Base-by-base conservation (phyloP, 2,329 filamentous ascomycete species). In the Fusarium chlamydosporum region DNA sequence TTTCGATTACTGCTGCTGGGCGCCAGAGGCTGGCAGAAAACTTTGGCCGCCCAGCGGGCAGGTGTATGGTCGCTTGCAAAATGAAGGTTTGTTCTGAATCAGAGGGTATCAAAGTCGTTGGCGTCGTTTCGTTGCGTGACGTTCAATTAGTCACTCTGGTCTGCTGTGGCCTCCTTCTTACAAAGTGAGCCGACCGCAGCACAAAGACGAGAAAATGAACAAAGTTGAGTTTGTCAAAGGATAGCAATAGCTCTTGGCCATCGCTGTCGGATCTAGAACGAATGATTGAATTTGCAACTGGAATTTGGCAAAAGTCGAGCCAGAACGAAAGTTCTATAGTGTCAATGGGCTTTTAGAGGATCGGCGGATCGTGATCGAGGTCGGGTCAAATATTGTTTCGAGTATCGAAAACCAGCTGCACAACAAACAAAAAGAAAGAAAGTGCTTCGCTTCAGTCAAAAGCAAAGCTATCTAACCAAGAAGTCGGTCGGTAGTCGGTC, bases 1-100 rank as follows among this genome's bases (percentile, higher is more conserved):
- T 40, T 51, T 27, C 48, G 38, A 38, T 59, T 60, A 61, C 62
- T 73, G 56, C 68, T 72, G 65, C 70, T 69, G 58, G 66, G 71
- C 71, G 58, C 64, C 66, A 68, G 56, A 66, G 60, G 57, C 52
- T 64, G 54, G 56, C 62, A 58, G 23, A 64, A 61, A 65, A 56
- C 64, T 65, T 68, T 73, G 61, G 71, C 61, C 70, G 71, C 71
- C 67, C 71, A 69, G 67, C 55, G 61, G 67, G 61, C 58, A 61
- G 57, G 50, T 35, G 35, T 38, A 51, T 18, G 20, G 29, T 33
- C 53, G 27, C 29, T 57, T 40, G 26, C 55, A 69, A 56, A 56
- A 67, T 56, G 34, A 29, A 33, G 35, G 27, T 31, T 64, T 35
- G 61, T 54, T 59, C 37, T 50, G 54, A 45, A 51, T 52, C 50